These are phyloP conservation scores for Loxodes magnus DNA, from an alignment of 73 alveolate genomes.

Conservation along the genomic window DNA sequence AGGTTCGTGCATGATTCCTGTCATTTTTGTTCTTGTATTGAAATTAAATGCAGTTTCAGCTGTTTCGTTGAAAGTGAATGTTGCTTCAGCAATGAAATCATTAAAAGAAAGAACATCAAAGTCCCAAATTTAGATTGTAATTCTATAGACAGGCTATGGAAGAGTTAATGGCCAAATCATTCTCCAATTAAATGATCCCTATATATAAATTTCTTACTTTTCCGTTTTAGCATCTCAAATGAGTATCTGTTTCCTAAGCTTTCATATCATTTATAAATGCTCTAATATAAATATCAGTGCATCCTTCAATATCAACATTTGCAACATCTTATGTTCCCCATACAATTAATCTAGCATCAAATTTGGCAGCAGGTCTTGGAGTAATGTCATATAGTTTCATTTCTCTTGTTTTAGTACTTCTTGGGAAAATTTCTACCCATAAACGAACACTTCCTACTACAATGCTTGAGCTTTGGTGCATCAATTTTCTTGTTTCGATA, in stretches of 20 bases:
- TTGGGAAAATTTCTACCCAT: slow-evolving; percentile 85
- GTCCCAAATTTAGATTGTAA: slow-evolving; percentile 78
- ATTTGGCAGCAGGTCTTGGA: slow-evolving; percentile 73
- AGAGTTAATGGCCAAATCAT: slow-evolving; percentile 57
- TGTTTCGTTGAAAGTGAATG: slow-evolving; percentile 10
- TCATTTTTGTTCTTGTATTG: slow-evolving; percentile 28
- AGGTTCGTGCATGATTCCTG: slow-evolving; percentile 12
- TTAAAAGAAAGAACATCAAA: slow-evolving; percentile 79
- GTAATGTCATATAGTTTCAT: slow-evolving; percentile 46
- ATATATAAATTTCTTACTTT: no score
- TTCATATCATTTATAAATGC: slow-evolving; percentile 72
- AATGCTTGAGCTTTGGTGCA: slow-evolving; percentile 68
- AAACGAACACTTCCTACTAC: slow-evolving; percentile 77
- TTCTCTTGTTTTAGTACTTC: slow-evolving; percentile 33
- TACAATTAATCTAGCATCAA: slow-evolving; percentile 81
- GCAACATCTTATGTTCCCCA: slow-evolving; percentile 90
- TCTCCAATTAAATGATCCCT: slow-evolving; percentile 89
- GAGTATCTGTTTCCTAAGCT: slow-evolving; percentile 89
- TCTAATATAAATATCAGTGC: slow-evolving; percentile 84
- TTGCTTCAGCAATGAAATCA: slow-evolving; percentile 82
- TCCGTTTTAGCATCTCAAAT: slow-evolving; percentile 86
- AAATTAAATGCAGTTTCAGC: slow-evolving; percentile 33
- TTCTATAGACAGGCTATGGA: slow-evolving; percentile 47
- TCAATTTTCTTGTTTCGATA: slow-evolving; percentile 75
- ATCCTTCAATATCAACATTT: slow-evolving; percentile 88